Conservation (phyloP, 2,329 filamentous ascomycete genomes). For the Biscogniauxia mediterranea region DNA sequence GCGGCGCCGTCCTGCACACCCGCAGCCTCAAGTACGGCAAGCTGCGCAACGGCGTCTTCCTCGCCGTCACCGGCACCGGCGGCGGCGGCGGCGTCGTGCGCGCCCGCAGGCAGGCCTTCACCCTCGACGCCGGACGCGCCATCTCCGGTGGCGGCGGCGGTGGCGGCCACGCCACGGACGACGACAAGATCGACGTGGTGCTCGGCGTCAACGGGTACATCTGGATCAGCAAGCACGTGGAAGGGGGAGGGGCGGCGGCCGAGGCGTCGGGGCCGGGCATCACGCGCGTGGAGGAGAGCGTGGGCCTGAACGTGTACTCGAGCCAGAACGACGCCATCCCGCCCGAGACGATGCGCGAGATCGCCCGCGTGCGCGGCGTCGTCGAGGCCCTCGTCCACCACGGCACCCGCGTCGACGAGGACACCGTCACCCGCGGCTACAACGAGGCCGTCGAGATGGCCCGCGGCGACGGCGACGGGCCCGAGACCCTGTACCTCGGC, state of each 20-base stretch:
- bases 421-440: conserved; percentile 80
- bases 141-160: conserved; percentile 28
- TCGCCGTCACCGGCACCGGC: conserved; percentile 76
- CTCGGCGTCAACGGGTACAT: conserved; percentile 96
- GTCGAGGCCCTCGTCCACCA: conserved; percentile 80
- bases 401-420: conserved; percentile 83
- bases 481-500: conserved; percentile 60
- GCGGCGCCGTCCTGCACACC: conserved; percentile 84
- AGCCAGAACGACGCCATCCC: conserved; percentile 89
- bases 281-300: conserved; percentile 83
- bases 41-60: conserved; percentile 87
- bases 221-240: conserved; percentile 85
- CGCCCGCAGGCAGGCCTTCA: conserved; percentile 83
- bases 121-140: conserved; percentile 54
- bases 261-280: conserved; percentile 58
- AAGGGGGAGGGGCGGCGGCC: conserved; percentile 49
- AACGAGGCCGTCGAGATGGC: conserved; percentile 76
- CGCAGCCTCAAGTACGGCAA: conserved; percentile 92
- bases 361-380: conserved; percentile 77
- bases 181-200: conserved; percentile 72
- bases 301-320: conserved; percentile 84
- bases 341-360: conserved; percentile 77
- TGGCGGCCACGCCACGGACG: conserved; percentile 41
- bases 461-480: conserved; percentile 53
- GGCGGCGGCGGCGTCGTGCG: conserved; percentile 85